These are phyloP conservation scores for Canavalia ensiformis DNA, from an alignment of 306 rosid species.

Conservation along the genomic window DNA sequence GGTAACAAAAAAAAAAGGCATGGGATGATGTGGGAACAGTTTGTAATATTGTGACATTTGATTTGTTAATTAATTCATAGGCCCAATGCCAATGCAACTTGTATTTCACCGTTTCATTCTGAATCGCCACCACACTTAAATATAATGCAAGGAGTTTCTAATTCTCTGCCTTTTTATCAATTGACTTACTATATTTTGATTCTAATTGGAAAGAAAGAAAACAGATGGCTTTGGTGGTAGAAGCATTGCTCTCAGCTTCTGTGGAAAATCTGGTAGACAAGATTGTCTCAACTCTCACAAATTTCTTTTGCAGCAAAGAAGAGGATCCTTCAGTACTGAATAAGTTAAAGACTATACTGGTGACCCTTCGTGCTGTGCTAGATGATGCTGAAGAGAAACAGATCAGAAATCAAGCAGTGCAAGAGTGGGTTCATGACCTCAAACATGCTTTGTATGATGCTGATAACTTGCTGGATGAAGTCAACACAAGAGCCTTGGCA, in stretches of 20 bases:
- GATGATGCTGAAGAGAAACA: constrained; percentile 1
- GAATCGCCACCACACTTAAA: no score
- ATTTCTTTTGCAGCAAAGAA: neutral
- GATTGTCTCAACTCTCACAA: neutral
- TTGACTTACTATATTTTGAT: no score
- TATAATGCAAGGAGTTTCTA: no score
- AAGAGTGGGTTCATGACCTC: neutral
- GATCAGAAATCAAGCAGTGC: neutral
- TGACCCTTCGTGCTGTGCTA: neutral
- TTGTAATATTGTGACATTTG: no score
- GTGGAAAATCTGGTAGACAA: neutral
- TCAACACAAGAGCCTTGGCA: neutral
- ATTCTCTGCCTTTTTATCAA: no score
- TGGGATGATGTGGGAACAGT: no score
- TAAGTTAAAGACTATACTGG: neutral
- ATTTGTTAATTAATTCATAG: no score
- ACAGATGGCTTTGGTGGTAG: constrained; percentile 2
- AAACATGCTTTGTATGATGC: neutral
- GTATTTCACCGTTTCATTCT: no score
- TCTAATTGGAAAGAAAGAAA: neutral
- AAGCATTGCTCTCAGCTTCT: constrained; percentile 1
- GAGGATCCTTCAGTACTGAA: neutral
- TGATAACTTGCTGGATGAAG: neutral
- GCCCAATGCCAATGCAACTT: no score
- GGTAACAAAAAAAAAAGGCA: no score